Evolutionary conservation across 2,329 filamentous ascomycete genomes (phyloP), one percentile per base, ranked within the genome.

Genomic region (Camillea tinctor): DNA sequence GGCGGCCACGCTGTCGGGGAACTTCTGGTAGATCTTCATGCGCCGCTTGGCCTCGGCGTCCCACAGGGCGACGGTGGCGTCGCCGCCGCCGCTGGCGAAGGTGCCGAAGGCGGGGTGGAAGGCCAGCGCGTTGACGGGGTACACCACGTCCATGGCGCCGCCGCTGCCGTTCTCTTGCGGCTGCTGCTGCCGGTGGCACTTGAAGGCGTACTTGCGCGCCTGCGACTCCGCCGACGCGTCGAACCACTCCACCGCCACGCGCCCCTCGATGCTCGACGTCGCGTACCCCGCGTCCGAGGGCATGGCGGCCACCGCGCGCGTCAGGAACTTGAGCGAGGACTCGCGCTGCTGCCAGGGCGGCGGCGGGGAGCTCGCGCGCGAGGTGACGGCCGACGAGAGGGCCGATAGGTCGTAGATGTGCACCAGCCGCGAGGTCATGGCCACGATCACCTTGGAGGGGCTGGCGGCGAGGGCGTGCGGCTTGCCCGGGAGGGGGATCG

Each of bases 201-300:
- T 99, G 85, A 99, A 99, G 15, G 95, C 95, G 75, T 98, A 99
- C 76, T 97, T 98, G 66, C 93, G 86, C 48, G 91, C 89, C 78
- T 98, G 93, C 3, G 91, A 93, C 74, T 94, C 91, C 50, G 87
- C 81, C 4, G 88, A 91, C 17, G 95, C 91, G 72, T 98, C 95
- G 74, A 99, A 98, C 92, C 93, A 98, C 76, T 99, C 95, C 1
- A 99, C 95, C 0, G 93, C 94, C 1, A 99, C 93, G 68, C 95
- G 88, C 4, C 95, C 95, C 74, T 99, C 95, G 70, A 99, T 99
- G 70, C 89, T 93, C 60, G 87, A 92, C 1, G 90, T 94, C 9
- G 94, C 93, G 74, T 98, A 99, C 4, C 95, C 95, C 11, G 90
- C 91, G 67, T 97, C 95, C 69, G 95, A 93, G 15, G 95, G 94